phyloP scores from a whole-genome alignment of 257 asterid genomes.

The Petunia secreta region DNA sequence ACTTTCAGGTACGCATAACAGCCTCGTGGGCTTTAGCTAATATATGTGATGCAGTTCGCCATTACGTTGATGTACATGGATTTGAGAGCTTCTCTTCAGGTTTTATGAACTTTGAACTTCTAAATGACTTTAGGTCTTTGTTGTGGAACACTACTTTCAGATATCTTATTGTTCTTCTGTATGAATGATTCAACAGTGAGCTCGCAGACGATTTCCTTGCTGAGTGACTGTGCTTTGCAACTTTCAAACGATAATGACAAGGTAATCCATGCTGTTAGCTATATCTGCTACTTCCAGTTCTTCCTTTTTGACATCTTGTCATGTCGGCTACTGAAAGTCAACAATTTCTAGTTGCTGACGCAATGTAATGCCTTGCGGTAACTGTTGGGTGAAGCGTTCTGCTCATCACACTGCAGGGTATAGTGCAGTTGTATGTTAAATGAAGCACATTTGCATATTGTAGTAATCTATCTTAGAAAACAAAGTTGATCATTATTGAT shows the following conservation, averaged over 20 bases:
- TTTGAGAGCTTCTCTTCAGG: constrained; percentile 51
- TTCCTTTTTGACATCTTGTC: not conserved
- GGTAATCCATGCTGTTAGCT: constrained; percentile 46
- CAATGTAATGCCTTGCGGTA: too few species aligned
- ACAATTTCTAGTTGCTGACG: too few species aligned
- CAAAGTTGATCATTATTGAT: too few species aligned
- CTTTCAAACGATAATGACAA: constrained; percentile 88
- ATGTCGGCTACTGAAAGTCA: not conserved
- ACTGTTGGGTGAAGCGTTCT: too few species aligned
- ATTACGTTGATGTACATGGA: constrained; percentile 52
- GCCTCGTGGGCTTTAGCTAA: constrained; percentile 98
- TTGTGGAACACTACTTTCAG: constrained; percentile 29
- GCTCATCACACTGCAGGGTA: too few species aligned
- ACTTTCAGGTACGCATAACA: constrained; percentile 87
- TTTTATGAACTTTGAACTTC: constrained; percentile 19
- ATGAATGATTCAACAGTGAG: constrained; percentile 53
- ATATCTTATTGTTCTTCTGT: constrained; percentile 35
- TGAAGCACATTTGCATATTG: too few species aligned
- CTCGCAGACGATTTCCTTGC: constrained; percentile 53
- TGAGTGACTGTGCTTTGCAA: constrained; percentile 69
- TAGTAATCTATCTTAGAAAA: too few species aligned
- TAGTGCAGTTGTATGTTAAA: too few species aligned
- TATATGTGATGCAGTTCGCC: constrained; percentile 81
- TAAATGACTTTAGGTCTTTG: constrained; percentile 33
- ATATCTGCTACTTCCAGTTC: constrained; percentile 6